These are phyloP conservation scores for Boechera retrofracta DNA, from an alignment of 345 rosid genomes.

Conservation along the genomic window DNA sequence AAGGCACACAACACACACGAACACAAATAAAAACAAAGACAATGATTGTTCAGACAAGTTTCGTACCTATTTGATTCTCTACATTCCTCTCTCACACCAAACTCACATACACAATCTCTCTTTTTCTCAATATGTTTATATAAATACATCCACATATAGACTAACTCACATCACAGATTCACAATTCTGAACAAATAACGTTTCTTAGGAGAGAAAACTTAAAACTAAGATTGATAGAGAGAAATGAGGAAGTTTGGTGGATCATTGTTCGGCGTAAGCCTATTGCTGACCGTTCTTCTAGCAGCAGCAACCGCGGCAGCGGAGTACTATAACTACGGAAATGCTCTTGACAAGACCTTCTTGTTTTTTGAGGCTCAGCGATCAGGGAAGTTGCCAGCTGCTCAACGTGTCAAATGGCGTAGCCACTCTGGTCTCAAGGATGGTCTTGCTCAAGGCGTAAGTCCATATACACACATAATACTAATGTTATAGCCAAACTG, in stretches of 20 bases:
- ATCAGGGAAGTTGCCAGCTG: constrained; percentile 59
- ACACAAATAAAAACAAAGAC: constrained; percentile 29
- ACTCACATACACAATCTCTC: constrained; percentile 30
- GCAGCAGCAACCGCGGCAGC: constrained; percentile 22
- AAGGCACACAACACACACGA: constrained; percentile 32
- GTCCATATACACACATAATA: constrained; percentile 27
- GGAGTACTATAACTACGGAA: constrained; percentile 51
- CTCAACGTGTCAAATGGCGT: constrained; percentile 68
- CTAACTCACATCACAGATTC: neutral
- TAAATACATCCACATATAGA: constrained; percentile 18
- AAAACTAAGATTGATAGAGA: constrained; percentile 18
- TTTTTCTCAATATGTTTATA: constrained; percentile 8
- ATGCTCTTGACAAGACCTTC: constrained; percentile 65
- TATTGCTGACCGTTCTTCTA: constrained; percentile 40
- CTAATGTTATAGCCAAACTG: neutral
- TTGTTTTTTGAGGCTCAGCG: constrained; percentile 78
- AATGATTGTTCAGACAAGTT: constrained; percentile 38
- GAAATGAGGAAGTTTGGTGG: constrained; percentile 30
- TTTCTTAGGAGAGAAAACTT: constrained; percentile 1
- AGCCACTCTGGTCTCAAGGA: constrained; percentile 66
- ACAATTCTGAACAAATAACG: neutral
- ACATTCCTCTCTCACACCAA: constrained; percentile 26
- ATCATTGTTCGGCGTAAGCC: constrained; percentile 38
- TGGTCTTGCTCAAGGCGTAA: constrained; percentile 64
- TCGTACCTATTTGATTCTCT: constrained; percentile 22